These are phyloP conservation scores for Urochloa ruziziensis DNA, from an alignment of 176 grass and related monocot species.

Conservation along the genomic window DNA sequence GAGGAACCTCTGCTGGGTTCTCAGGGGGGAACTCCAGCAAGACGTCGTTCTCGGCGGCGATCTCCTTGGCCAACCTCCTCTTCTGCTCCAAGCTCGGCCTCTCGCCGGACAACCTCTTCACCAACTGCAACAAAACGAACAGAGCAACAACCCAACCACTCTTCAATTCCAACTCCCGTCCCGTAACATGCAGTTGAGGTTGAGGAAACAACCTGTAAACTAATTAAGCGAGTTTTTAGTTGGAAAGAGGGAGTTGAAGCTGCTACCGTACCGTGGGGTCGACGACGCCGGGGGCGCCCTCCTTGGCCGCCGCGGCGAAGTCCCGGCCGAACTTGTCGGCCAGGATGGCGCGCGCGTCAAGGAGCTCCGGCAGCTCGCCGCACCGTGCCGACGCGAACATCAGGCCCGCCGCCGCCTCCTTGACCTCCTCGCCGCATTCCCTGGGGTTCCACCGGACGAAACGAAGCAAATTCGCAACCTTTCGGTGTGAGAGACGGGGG, in stretches of 20 bases:
- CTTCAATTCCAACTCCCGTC: background rate
- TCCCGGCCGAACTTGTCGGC: constrained; percentile 55
- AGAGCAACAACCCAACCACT: background rate
- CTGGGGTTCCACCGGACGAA: constrained; percentile 16
- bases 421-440: constrained; percentile 45
- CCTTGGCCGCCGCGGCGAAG: constrained; percentile 36
- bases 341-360: constrained; percentile 45
- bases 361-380: constrained; percentile 62
- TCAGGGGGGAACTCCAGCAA: constrained; percentile 42
- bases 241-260: constrained; percentile 24
- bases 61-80: constrained; percentile 44
- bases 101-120: constrained; percentile 39
- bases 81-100: constrained; percentile 37
- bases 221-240: background rate
- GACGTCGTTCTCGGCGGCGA: constrained; percentile 45
- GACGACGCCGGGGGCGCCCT: constrained; percentile 43
- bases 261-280: constrained; percentile 44
- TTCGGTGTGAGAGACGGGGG: background rate
- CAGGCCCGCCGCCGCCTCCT: constrained; percentile 45
- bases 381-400: constrained; percentile 46
- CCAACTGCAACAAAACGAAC: constrained; percentile 41
- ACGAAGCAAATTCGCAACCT: background rate
- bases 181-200: background rate
- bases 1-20: background rate
- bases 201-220: constrained; percentile 25